Evolutionary conservation across 441 rosid species (phyloP), one percentile per base, ranked within the genome.

Genomic region (Daphne laureola): DNA sequence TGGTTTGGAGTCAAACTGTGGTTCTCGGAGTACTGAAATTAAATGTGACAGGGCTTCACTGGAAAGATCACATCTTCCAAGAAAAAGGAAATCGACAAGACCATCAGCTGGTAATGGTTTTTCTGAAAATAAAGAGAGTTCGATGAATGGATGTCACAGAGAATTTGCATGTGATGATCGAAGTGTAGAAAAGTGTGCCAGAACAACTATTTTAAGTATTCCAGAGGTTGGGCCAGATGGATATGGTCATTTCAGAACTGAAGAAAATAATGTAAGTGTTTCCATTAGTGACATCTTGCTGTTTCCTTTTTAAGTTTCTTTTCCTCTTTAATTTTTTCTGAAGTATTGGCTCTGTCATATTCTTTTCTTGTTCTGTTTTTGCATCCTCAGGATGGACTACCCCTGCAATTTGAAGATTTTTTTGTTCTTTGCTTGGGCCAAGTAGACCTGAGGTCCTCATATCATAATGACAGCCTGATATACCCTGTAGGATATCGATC

Each of bases 391-490:
- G 85, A 77, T 54, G 84, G 75, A 60, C 75, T 87, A 59, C 97
- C 97, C 53, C 56, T 90, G 54, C 95, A 90, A 77, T 90, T 84
- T 76, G 96, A 86, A 75, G 95, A 94, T 74, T 87, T 94, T 63
- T 85, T 78, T 75, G 73, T 90, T 78, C 78, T 90, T 40, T 84
- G 95, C 55, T 79, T 81, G 80, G 99, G 99, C 56, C 66, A 63
- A 67, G 73, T 90, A 61, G 96, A 94, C 68, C 54, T n/a, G 64
- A 90, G 96, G 61, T 87, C 91, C 69, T 67, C 86, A 47, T 94
- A 90, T 78, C 99, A 94, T 71, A 73, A 72, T 68, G 74, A 49
- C 55, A 70, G 70, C 68, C 52, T 69, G 71, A 81, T 87, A 55
- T 87, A 75, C 73, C 99, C 97, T 47, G 60, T 90, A 73, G 95